Conservation (phyloP, 352 stramenopile genomes). For the Pythium myriotylum region DNA sequence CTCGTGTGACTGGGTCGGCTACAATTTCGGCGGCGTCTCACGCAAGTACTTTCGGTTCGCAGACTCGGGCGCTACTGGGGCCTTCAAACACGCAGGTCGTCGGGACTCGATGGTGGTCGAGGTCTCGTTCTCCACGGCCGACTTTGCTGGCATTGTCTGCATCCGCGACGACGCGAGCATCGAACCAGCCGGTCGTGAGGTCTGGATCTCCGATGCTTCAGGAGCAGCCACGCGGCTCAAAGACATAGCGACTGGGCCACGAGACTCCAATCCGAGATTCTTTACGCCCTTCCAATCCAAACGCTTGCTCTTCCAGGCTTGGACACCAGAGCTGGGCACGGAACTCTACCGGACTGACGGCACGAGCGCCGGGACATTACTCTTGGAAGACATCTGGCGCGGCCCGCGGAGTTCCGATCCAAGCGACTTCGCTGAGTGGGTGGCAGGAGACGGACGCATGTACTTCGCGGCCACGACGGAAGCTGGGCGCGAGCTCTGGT, state of each 20-base stretch:
- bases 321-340: constrained; percentile 34
- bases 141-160: constrained; percentile 86
- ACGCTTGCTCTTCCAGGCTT: constrained; percentile 59
- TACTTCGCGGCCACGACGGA: constrained; percentile 59
- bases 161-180: constrained; percentile 26
- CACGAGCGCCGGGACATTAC: constrained; percentile 36
- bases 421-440: constrained; percentile 45
- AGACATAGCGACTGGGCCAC: constrained; percentile 42
- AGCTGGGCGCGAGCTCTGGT: constrained; percentile 69
- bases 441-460: constrained; percentile 36
- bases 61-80: constrained; percentile 61
- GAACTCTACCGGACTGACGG: constrained; percentile 76
- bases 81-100: constrained; percentile 66
- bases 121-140: constrained; percentile 29
- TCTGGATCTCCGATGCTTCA: constrained; percentile 62
- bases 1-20: constrained; percentile 75
- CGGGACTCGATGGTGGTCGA: constrained; percentile 42
- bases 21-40: constrained; percentile 43
- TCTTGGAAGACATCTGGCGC: constrained; percentile 56
- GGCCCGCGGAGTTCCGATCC: constrained; percentile 54
- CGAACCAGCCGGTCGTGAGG: constrained; percentile 38
- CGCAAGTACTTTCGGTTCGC: constrained; percentile 75
- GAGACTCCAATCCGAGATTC: constrained; percentile 42
- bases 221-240: constrained; percentile 45
- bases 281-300: constrained; percentile 43